Evolutionary conservation across 2,329 filamentous ascomycete species (phyloP), one percentile per base, ranked within the genome.

Genomic region (Sporothrix variecibatus): DNA sequence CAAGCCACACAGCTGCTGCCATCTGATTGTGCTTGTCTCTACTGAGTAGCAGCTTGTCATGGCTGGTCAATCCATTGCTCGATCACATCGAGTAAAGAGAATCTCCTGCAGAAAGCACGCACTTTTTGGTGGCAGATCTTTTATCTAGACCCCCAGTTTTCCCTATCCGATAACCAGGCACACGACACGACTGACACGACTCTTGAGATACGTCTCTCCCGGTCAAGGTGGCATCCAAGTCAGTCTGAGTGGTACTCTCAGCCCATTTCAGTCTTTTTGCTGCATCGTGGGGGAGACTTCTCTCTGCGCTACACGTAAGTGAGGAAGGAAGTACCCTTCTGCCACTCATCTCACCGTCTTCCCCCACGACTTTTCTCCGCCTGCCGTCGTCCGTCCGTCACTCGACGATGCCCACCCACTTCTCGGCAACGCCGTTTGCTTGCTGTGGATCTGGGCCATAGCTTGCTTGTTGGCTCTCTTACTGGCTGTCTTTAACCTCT

Each of bases 51-150:
- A 51, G 70, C 28, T 23, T 72, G 60, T 31, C 71, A 67, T 56
- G 40, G 60, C 49, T 72, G 20, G n/a, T 38, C 46, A 74, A 72
- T 75, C 51, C 17, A 73, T 75, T 75, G 75, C 73, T 75, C 73
- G 68, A 76, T 76, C 68, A 67, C 68, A 76, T 75, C 73, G 68
- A 73, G 75, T 76, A 73, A 76, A 51, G 31, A 17, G 28, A 70
- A 72, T 26, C 49, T 46, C 31, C 20, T 43, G 40, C 64, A 49
- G 20, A 31, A 17, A 15, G 26, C 56, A 12, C n/a, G 15, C 5
- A 2, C 7, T 23, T 11, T n/a, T 9, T 7, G 43, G 40, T 20
- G 23, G 43, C 11, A 64, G 64, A 49, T 46, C 40, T 20, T 49
- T 67, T 67, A 67, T 67, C 64, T 67, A 1, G 6, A 23, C 40